These are phyloP conservation scores for Nakaseomyces sp. DNA, from an alignment of 1,139 yeast genomes.

Conservation along the genomic window DNA sequence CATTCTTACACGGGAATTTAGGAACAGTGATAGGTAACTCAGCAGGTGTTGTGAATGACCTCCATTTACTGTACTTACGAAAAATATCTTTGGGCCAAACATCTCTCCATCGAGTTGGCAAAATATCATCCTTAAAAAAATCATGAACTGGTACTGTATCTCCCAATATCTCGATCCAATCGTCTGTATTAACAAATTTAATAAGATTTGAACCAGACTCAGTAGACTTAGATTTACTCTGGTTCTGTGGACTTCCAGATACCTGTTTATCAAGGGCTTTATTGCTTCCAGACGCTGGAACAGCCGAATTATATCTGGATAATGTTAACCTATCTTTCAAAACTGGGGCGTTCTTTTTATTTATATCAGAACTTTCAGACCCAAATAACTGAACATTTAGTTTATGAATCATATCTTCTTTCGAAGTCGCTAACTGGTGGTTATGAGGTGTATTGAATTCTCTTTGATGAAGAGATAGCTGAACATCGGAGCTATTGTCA, in stretches of 20 bases:
- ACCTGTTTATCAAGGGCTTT: neutral
- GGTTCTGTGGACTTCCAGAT: neutral
- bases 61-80: conserved; percentile 76
- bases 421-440: neutral
- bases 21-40: conserved; percentile 76
- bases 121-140: conserved; percentile 37
- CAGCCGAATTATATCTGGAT: neutral
- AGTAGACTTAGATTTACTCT: neutral
- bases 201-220: neutral
- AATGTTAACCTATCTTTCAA: neutral
- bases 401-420: neutral
- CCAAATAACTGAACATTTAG: neutral
- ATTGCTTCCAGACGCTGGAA: neutral
- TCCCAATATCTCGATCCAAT: conserved; percentile 3
- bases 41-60: conserved; percentile 87
- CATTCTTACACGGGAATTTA: conserved; percentile 60
- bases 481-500: neutral
- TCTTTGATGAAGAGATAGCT: neutral
- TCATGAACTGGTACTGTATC: conserved; percentile 45
- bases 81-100: conserved; percentile 67
- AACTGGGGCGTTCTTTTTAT: neutral
- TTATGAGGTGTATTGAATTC: neutral
- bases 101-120: conserved; percentile 76
- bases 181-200: neutral
- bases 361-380: neutral